These are phyloP conservation scores for Phymatotrichopsis omnivora DNA, from an alignment of 2,329 filamentous ascomycete species.

Conservation along the genomic window DNA sequence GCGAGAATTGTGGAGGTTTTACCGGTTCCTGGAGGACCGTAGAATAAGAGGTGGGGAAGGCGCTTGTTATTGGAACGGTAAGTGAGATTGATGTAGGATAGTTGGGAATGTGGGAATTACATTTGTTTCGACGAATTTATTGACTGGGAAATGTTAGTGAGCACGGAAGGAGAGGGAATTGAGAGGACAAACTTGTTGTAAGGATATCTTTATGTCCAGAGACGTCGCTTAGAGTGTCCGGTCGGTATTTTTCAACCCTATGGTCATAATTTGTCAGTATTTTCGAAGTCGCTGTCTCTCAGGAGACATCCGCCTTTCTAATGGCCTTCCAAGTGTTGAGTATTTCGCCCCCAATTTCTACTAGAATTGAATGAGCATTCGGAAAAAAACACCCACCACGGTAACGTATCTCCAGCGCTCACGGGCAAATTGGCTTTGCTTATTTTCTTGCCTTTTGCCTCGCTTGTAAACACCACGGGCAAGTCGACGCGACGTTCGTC, in stretches of 20 bases:
- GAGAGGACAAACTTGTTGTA: constrained; percentile 51
- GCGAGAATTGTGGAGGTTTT: constrained; percentile 96
- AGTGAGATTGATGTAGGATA: not conserved
- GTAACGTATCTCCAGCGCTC: constrained; percentile 84
- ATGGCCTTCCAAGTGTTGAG: not conserved
- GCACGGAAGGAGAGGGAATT: not conserved
- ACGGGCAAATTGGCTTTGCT: constrained; percentile 87
- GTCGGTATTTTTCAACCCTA: constrained; percentile 96
- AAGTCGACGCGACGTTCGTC: constrained; percentile 42
- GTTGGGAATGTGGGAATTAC: constrained; percentile 35
- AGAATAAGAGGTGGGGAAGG: constrained; percentile 88
- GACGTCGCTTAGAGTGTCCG: constrained; percentile 78
- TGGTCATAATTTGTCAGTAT: no score
- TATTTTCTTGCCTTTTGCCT: constrained; percentile 75
- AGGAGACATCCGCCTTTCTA: no score
- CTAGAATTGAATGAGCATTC: not conserved
- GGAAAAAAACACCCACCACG: constrained; percentile 53
- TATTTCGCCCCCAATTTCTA: no score
- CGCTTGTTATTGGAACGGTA: constrained; percentile 40
- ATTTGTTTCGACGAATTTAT: constrained; percentile 93
- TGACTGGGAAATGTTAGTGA: constrained; percentile 43
- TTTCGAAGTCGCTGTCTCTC: no score
- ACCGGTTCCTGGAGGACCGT: constrained; percentile 90
- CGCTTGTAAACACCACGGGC: constrained; percentile 60
- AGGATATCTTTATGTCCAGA: constrained; percentile 96